Evolutionary conservation across 1,284 basidiomycete species (phyloP).

Genomic region (Taiwanofungus camphoratus): DNA sequence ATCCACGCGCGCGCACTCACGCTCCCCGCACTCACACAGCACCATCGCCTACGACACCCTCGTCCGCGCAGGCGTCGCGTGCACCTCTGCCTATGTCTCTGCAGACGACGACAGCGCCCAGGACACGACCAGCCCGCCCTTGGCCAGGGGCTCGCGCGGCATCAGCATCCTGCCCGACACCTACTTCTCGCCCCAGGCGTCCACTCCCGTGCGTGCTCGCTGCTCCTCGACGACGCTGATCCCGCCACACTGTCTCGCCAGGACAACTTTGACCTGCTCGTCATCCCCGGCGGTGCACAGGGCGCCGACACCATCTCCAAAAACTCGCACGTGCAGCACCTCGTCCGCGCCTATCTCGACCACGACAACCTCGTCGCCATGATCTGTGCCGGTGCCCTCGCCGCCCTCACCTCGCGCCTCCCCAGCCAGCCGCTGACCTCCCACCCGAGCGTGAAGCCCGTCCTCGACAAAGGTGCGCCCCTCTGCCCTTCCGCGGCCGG

Average conservation of each 20-base stretch:
- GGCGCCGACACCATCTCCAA: slow-evolving; percentile 73
- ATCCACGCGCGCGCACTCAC: neutral
- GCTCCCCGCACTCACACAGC: too few species aligned
- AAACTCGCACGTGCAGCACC: slow-evolving; percentile 53
- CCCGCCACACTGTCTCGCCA: too few species aligned
- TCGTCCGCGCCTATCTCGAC: slow-evolving; percentile 59
- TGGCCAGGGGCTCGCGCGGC: slow-evolving; percentile 66
- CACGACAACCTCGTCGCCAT: slow-evolving; percentile 66
- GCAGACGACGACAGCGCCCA: slow-evolving; percentile 21
- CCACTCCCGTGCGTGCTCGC: slow-evolving; percentile 18
- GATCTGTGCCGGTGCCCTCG: slow-evolving; percentile 76
- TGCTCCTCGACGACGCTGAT: too few species aligned
- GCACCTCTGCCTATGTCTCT: slow-evolving; percentile 62
- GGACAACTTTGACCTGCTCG: slow-evolving; percentile 61
- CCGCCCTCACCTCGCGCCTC: slow-evolving; percentile 61
- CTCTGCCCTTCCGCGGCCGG: neutral
- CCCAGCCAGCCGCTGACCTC: slow-evolving; percentile 67
- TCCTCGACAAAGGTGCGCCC: slow-evolving; percentile 52
- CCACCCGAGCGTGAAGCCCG: slow-evolving; percentile 68
- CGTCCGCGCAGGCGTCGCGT: slow-evolving; percentile 63
- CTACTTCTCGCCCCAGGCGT: slow-evolving; percentile 39
- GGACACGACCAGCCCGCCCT: slow-evolving; percentile 27
- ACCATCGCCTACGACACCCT: slow-evolving; percentile 78
- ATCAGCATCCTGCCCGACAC: slow-evolving; percentile 69
- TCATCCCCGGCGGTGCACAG: slow-evolving; percentile 79